Base-by-base conservation (phyloP, 176 grass and related monocot species). In the Rhipidocladum racemiflorum region DNA sequence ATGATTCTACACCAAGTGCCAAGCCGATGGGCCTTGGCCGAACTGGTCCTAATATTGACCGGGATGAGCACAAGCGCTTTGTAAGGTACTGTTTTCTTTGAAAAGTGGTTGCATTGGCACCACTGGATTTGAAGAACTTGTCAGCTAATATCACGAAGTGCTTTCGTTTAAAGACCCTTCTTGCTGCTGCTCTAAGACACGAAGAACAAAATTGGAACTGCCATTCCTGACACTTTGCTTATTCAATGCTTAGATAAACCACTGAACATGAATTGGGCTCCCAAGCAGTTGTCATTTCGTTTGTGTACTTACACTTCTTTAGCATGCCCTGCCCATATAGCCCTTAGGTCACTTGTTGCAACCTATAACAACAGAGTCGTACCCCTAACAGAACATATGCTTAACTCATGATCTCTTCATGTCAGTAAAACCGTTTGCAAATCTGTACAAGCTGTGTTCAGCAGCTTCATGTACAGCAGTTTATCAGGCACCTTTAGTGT, bases 31-130 rank as follows among this genome's bases (percentile, higher is more conserved):
- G 92, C 60, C 92, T 95, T 90, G 91, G 96, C 9, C 89, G 76
- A 35, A 63, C 90, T 14, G 84, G 87, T 59, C 66, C 34, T 57
- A 84, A 29, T 9, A 56, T 99, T 1, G 91, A 99, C 73, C 90
- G 68, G 54, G 92, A 99, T 66, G 92, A 95, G 68, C 91, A 99
- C 85, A 95, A 88, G 75, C 92, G 91, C 28, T 99, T 95, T 86
- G 91, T 95, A 50, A 99, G 96, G 96, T 99, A 93, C 71, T 84
- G 38, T 66, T 89, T 85, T 79, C 29, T 82, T 53, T 66, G 53
- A 12, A 63, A 21, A 64, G 7, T 59, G 23, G 11, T 35, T 49
- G 43, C 44, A 43, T 11, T 48, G 54, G 39, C 28, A 53, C 14
- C 11, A 74, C 38, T 25, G 38, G 74, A 66, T n/a, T n/a, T n/a